Conservation (phyloP, 1,284 basidiomycete species). For the Cerioporus squamosus region DNA sequence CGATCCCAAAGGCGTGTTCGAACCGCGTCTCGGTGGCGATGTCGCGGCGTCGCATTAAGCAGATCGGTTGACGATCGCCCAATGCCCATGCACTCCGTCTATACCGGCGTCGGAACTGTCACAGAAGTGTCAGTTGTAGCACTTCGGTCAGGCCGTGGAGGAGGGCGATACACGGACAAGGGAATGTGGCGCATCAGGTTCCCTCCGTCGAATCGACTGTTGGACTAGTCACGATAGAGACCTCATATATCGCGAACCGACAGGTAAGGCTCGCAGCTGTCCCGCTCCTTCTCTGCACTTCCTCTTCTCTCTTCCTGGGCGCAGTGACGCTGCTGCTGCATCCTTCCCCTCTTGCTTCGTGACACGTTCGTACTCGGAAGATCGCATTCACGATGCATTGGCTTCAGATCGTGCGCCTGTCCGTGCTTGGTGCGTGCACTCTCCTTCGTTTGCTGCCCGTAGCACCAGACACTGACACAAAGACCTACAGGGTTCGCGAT, state of each 20-base stretch:
- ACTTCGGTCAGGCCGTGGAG: not conserved
- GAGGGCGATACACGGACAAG: not conserved
- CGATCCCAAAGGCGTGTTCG: too few species aligned
- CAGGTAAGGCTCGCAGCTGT: too few species aligned
- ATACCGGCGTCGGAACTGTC: too few species aligned
- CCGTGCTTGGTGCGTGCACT: conserved; percentile 9
- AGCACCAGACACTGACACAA: not conserved
- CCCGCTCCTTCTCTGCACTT: too few species aligned
- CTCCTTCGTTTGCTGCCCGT: not conserved
- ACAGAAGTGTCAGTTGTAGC: too few species aligned
- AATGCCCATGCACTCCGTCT: too few species aligned
- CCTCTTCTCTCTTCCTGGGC: not conserved
- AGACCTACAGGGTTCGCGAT: conserved; percentile 8
- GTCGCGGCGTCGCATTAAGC: not conserved
- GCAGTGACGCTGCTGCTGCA: not conserved
- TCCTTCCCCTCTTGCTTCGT: not conserved
- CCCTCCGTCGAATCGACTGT: too few species aligned
- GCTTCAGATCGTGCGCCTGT: conserved; percentile 17
- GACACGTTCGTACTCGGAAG: too few species aligned
- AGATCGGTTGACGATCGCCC: not conserved
- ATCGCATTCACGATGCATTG: conserved; percentile 3
- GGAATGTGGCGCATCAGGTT: too few species aligned
- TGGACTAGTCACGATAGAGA: too few species aligned
- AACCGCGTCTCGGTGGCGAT: not conserved
- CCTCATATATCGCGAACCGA: too few species aligned